phyloP scores from a whole-genome alignment of 345 rosid genomes.

The Citrus maxima region DNA sequence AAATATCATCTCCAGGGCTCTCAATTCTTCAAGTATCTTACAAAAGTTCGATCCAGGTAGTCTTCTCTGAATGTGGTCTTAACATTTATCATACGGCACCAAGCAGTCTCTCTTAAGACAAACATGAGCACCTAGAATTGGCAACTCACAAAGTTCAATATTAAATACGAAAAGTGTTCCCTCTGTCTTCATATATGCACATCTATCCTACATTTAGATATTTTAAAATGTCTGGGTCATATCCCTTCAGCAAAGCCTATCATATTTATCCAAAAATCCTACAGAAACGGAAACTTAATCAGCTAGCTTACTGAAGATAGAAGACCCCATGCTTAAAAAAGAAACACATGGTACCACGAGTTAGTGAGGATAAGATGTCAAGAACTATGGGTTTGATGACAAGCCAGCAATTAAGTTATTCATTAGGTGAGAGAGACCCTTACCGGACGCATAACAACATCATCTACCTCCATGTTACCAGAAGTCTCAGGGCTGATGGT shows the following conservation, averaged over 20 bases:
- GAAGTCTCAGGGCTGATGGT: conserved; percentile 33
- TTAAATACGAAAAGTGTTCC: not conserved
- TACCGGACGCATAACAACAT: conserved; percentile 46
- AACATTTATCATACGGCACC: not conserved
- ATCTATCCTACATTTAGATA: not conserved
- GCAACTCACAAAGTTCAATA: not conserved
- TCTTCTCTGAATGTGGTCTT: not conserved
- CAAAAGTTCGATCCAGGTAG: not conserved
- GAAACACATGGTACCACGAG: not conserved
- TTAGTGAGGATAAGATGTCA: not conserved
- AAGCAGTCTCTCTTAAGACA: not conserved
- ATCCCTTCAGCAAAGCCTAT: not conserved
- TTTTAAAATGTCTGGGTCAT: not conserved
- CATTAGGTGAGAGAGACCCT: conserved; percentile 12
- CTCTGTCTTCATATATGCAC: not conserved
- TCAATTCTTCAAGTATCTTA: not conserved
- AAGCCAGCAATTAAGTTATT: not conserved
- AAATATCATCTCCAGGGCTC: not conserved
- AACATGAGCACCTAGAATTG: not conserved
- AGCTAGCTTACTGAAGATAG: not conserved
- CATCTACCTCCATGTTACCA: conserved; percentile 80
- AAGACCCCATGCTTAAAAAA: not conserved
- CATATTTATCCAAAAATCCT: not conserved
- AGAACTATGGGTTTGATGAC: not conserved
- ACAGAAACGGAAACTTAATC: not conserved